These are phyloP conservation scores for Leishmania major DNA, from an alignment of 208 protist genomes.

Conservation along the genomic window DNA sequence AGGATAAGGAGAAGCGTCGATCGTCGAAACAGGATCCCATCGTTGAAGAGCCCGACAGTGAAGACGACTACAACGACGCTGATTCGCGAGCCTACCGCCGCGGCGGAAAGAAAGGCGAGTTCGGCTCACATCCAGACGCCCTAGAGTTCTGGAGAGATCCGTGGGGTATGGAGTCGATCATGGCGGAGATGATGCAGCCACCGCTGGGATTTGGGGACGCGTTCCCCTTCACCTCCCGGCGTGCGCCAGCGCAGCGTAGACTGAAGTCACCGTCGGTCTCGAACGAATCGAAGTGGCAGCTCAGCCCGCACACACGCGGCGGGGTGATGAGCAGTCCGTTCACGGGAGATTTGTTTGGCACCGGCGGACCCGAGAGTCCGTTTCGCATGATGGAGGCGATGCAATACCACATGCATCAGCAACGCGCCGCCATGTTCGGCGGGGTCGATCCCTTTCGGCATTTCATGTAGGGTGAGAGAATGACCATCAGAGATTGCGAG, in stretches of 20 bases:
- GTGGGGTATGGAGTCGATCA: not conserved
- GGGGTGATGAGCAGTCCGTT: constrained; percentile 3
- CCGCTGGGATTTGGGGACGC: not conserved
- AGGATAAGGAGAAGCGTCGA: not conserved
- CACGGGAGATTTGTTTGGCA: constrained; percentile 27
- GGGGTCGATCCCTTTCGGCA: constrained; percentile 26
- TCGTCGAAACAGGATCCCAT: constrained; percentile 14
- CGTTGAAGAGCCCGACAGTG: constrained; percentile 51
- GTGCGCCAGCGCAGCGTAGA: not conserved
- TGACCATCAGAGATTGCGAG: not conserved
- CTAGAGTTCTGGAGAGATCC: not conserved
- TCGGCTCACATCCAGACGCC: not conserved
- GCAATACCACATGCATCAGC: constrained; percentile 25
- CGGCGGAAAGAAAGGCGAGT: not conserved
- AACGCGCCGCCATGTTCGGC: constrained; percentile 34
- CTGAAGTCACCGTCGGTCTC: not conserved
- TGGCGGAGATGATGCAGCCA: not conserved
- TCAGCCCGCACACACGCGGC: not conserved
- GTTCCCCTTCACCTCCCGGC: not conserved
- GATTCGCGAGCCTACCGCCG: not conserved
- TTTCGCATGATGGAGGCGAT: constrained; percentile 39
- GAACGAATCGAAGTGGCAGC: not conserved
- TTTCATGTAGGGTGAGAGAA: constrained; percentile 18
- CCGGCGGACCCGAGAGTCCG: not conserved
- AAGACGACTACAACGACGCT: constrained; percentile 10